phyloP scores from a whole-genome alignment of 116 monocot genomes.

The Cymodocea nodosa region DNA sequence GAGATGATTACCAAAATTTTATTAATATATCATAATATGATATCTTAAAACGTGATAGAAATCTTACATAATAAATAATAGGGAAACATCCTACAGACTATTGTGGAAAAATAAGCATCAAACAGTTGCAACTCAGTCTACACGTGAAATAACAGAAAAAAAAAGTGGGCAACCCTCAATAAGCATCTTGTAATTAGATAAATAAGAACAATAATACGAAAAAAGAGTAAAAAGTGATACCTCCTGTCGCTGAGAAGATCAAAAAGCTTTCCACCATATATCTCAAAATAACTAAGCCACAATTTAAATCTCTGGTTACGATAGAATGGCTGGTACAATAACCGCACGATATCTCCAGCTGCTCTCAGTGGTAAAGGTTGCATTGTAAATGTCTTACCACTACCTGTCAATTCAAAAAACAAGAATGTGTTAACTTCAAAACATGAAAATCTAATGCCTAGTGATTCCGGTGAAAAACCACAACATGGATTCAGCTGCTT shows the following conservation, averaged over 20 bases:
- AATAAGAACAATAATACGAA: background rate
- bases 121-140: no score
- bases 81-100: no score
- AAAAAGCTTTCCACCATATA: constrained; percentile 98
- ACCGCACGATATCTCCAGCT: constrained; percentile 56
- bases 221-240: constrained; percentile 13
- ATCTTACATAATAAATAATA: no score
- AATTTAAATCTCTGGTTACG: constrained; percentile 70
- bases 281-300: constrained; percentile 99
- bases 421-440: background rate
- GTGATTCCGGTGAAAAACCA: no score
- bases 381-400: constrained; percentile 99
- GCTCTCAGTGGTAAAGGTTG: constrained; percentile 93
- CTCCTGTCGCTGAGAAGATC: constrained; percentile 97
- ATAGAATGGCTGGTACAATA: constrained; percentile 59
- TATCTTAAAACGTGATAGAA: no score
- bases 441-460: background rate
- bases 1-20: no score
- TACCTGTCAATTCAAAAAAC: constrained; percentile 49
- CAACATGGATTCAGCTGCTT: no score
- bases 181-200: no score
- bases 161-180: no score
- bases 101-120: no score
- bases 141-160: no score
- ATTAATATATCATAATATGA: no score